Conservation (phyloP, 306 rosid genomes). For the Ochetophila trinervis region DNA sequence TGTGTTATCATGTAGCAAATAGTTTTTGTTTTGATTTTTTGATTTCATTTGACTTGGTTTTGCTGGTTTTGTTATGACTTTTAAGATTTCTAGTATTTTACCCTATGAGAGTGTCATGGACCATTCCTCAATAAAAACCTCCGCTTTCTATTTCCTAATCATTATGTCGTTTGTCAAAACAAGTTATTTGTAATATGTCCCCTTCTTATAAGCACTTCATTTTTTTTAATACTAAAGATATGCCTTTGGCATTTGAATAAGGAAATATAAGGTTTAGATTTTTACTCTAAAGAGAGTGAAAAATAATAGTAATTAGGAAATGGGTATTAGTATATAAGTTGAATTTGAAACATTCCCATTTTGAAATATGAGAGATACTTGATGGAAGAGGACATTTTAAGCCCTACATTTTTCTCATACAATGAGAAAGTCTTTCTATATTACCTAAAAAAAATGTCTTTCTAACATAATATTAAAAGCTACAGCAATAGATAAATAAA, state of each 20-base stretch:
- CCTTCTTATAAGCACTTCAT: no score
- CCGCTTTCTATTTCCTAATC: neutral
- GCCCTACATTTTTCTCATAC: neutral
- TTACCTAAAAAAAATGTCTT: no score
- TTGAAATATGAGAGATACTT: neutral
- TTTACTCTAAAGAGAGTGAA: no score
- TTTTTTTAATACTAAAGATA: no score
- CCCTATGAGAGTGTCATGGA: neutral
- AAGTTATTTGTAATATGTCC: no score
- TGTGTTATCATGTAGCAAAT: no score
- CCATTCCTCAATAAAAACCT: neutral
- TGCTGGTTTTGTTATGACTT: neutral
- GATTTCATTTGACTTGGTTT: neutral
- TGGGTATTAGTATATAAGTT: neutral
- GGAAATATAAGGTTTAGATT: no score
- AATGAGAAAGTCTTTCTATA: no score
- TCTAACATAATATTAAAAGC: no score
- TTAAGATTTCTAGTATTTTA: neutral
- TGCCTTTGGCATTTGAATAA: no score
- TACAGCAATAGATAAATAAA: no score
- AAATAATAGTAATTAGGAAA: neutral
- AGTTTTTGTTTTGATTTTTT: neutral
- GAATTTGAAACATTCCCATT: neutral
- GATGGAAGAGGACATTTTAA: neutral
- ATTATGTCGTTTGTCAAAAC: neutral